phyloP scores from a whole-genome alignment of 345 rosid genomes.

The Sonneratia alba region DNA sequence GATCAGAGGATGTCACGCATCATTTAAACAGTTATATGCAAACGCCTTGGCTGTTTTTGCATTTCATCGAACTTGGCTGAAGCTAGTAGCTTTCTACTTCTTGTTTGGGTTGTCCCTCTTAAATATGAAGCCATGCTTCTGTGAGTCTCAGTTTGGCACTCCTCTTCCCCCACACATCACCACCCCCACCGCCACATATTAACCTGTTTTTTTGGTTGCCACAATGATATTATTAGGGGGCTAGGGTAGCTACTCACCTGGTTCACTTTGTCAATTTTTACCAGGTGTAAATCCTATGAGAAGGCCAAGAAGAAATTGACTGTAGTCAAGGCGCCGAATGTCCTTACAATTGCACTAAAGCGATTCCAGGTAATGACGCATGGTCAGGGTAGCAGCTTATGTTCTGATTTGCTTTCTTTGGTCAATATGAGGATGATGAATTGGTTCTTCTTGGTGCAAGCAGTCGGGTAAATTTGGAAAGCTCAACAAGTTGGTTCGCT shows the following conservation, averaged over 20 bases:
- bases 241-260: too few species aligned
- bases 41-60: too few species aligned
- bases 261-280: not conserved
- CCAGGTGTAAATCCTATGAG: constrained; percentile 79
- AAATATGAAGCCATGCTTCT: not conserved
- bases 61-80: not conserved
- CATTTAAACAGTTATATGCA: not conserved
- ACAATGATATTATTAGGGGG: not conserved
- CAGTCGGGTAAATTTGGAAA: constrained; percentile 82
- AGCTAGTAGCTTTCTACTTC: too few species aligned
- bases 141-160: not conserved
- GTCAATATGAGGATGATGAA: constrained; percentile 4
- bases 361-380: constrained; percentile 60
- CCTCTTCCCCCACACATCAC: too few species aligned
- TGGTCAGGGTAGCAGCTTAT: not conserved
- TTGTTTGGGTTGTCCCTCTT: not conserved
- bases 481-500: constrained; percentile 64
- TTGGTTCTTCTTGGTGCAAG: constrained; percentile 12
- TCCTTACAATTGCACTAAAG: constrained; percentile 77
- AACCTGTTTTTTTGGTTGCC: not conserved
- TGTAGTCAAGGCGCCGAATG: constrained; percentile 72
- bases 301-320: constrained; percentile 81
- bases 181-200: not conserved
- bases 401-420: constrained; percentile 5
- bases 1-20: not conserved